Percentiles rank a stretch among this genome's conserved stretches.
phyloP scores from a whole-genome alignment of 2,329 filamentous ascomycete genomes.

The Claviceps pazoutovae region DNA sequence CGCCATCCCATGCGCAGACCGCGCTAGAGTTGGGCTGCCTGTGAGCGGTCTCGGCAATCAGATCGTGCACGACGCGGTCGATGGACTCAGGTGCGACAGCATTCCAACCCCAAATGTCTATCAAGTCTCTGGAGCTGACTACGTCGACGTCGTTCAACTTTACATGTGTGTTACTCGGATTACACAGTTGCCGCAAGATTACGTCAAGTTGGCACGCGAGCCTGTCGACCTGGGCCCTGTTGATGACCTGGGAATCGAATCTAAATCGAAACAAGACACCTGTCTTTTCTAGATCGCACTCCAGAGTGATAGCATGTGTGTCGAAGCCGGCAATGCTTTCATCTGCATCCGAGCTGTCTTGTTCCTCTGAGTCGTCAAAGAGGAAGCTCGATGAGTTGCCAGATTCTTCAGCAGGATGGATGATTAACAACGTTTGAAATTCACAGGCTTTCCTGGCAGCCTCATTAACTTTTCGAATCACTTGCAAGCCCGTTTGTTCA shows the following conservation, averaged over 20 bases:
- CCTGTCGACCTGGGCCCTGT: background rate
- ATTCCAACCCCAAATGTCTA: slow-evolving; percentile 10
- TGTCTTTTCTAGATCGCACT: background rate
- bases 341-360: background rate
- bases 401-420: slow-evolving; percentile 7
- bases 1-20: slow-evolving; percentile 14
- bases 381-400: background rate
- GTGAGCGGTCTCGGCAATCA: slow-evolving; percentile 8
- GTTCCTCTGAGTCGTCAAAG: background rate
- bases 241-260: slow-evolving; percentile 2
- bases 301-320: slow-evolving; percentile 2
- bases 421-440: slow-evolving; percentile 7
- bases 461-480: background rate
- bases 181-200: background rate
- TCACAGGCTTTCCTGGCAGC: slow-evolving; percentile 1
- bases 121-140: slow-evolving; percentile 1
- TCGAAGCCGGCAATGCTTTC: slow-evolving; percentile 1
- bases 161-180: background rate
- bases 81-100: slow-evolving; percentile 2
- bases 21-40: slow-evolving; percentile 8
- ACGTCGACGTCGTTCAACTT: background rate
- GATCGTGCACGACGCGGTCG: slow-evolving; percentile 10
- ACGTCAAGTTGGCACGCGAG: slow-evolving; percentile 1
- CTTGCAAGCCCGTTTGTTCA: slow-evolving; percentile 3
- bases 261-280: slow-evolving; percentile 1